These are phyloP conservation scores for Coniferiporia sulphurascens DNA, from an alignment of 1,284 basidiomycete genomes.

Conservation along the genomic window DNA sequence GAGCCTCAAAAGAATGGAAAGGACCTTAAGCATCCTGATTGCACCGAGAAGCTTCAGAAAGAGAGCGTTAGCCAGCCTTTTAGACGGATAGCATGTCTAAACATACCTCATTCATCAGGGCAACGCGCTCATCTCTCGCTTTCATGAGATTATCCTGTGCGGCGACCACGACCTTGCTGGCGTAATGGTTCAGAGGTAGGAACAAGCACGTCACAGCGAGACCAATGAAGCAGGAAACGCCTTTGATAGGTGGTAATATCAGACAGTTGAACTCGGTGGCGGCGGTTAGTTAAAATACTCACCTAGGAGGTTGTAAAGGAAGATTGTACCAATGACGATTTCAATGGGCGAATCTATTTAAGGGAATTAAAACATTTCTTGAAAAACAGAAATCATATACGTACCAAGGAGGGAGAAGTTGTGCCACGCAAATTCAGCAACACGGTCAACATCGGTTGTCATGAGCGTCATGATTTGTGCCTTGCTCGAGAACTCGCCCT, in stretches of 20 bases:
- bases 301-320: constrained; percentile 81
- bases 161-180: constrained; percentile 78
- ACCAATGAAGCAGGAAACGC: constrained; percentile 74
- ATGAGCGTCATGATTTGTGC: constrained; percentile 86
- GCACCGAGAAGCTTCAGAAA: constrained; percentile 65
- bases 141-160: constrained; percentile 91
- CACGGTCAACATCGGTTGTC: constrained; percentile 88
- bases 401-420: constrained; percentile 60
- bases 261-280: background rate
- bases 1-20: constrained; percentile 3
- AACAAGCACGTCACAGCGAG: constrained; percentile 80
- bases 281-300: constrained; percentile 21
- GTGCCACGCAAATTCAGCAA: constrained; percentile 82
- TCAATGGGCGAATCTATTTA: constrained; percentile 79
- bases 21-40: constrained; percentile 89
- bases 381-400: constrained; percentile 24
- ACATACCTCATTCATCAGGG: constrained; percentile 86
- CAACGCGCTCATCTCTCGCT: constrained; percentile 83
- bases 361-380: background rate
- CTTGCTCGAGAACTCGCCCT: constrained; percentile 82
- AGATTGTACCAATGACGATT: constrained; percentile 73
- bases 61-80: background rate
- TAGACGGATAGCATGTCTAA: background rate
- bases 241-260: constrained; percentile 23
- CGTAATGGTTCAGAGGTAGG: constrained; percentile 83